phyloP scores from a whole-genome alignment of 1,284 basidiomycete species.

The Leccinum pseudoinsigne region DNA sequence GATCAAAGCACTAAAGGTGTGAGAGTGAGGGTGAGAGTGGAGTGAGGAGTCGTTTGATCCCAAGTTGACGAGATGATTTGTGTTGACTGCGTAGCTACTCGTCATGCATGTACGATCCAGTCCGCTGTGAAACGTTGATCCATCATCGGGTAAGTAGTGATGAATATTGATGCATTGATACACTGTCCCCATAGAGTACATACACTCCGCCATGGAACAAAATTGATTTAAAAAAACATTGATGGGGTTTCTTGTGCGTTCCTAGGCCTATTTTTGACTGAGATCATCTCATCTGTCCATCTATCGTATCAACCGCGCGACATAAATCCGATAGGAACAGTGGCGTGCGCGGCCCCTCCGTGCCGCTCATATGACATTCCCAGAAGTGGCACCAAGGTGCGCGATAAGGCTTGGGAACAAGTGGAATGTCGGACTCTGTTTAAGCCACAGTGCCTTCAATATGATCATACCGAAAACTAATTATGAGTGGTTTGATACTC shows the following conservation, averaged over 20 bases:
- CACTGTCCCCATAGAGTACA: too few species aligned
- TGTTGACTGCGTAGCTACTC: background rate
- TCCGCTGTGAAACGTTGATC: background rate
- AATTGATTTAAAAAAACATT: background rate
- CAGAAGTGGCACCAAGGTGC: background rate
- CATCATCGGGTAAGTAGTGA: too few species aligned
- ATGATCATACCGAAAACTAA: background rate
- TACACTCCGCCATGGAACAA: too few species aligned
- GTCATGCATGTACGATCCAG: constrained; percentile 4
- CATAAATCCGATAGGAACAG: background rate
- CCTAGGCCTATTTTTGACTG: background rate
- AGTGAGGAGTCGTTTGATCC: background rate
- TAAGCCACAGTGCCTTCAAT: background rate
- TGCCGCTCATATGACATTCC: background rate
- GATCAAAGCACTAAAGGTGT: constrained; percentile 83
- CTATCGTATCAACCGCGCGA: background rate
- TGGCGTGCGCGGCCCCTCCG: background rate
- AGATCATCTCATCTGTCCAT: background rate
- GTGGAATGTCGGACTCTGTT: background rate
- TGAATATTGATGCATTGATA: too few species aligned
- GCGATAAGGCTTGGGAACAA: constrained; percentile 6
- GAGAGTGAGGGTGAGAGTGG: constrained; percentile 8
- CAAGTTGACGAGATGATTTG: background rate
- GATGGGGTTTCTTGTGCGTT: background rate
- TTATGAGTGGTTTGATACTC: constrained; percentile 1